Base-by-base conservation (phyloP, 768 basidiomycete genomes). In the Tulasnella sp. region DNA sequence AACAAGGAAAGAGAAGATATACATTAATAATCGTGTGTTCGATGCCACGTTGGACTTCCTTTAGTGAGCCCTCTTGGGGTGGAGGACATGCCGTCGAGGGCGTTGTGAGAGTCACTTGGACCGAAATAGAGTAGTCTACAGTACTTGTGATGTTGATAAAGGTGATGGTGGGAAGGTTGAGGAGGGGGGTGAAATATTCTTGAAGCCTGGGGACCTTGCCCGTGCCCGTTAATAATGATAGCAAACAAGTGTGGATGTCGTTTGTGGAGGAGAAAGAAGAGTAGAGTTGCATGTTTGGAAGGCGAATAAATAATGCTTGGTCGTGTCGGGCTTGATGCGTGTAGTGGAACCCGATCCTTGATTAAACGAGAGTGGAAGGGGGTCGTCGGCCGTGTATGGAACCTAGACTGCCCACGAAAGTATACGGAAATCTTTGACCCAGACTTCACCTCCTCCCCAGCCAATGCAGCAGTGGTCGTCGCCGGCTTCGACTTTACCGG, bases 391-490 rank as follows among this genome's bases (percentile, higher is more conserved):
- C 48, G 61, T 67, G 61, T 67, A 13, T 67, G 61, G 13, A 20
- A 29, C 15, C 61, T 67, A 67, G 61, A 67, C 32, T 32, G 70
- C 70, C 70, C 70, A 72, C 5, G 70, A 39, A 46, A 83, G 78
- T 35, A 83, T 74, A 20, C 82, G 77, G 79, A 83, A 83, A 18
- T 82, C 82, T 74, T 82, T 80, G 39, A 83, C 81, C 83, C 83
- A 83, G 23, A 83, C 79, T 79, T 83, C 83, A 13, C 83, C 83
- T 18, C 83, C 83, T 9, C 83, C 83, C 70, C 81, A 83, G 3
- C 83, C 83, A n/a, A 83, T 79, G 76, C 82, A 83, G 23, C 82
- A 82, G 79, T 83, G 83, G 73, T 83, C 83, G 77, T 83, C 83
- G 78, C 81, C 80, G 73, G 83, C 32, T 81, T 78, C 76, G 80